Conservation (phyloP, 129 eudicot species). For the Saussurea involucrata region DNA sequence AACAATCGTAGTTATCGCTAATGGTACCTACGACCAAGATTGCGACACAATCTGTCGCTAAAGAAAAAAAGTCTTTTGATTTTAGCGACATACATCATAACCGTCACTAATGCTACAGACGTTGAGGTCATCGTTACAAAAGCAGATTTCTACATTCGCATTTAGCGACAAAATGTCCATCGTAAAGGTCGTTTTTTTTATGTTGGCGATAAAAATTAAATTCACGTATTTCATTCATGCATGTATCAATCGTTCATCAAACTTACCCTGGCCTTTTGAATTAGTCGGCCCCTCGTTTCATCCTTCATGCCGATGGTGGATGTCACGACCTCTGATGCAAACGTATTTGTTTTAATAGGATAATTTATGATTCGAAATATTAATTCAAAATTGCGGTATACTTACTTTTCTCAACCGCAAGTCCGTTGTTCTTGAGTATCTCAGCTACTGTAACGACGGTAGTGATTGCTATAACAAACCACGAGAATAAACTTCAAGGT, state of each 20-base stretch:
- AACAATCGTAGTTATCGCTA: not conserved
- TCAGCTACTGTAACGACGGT: slow-evolving; percentile 90
- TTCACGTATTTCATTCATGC: slow-evolving; percentile 11
- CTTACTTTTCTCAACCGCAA: slow-evolving; percentile 83
- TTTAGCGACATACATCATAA: not conserved
- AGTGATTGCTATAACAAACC: slow-evolving; percentile 58
- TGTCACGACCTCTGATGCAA: slow-evolving; percentile 63
- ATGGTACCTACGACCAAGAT: not conserved
- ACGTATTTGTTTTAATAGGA: not conserved
- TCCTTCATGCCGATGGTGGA: slow-evolving; percentile 89
- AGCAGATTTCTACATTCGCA: not conserved
- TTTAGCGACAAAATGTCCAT: not conserved
- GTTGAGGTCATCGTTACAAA: not conserved
- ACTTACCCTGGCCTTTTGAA: slow-evolving; percentile 92
- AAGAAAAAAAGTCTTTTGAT: not conserved
- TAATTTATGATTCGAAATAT: not conserved
- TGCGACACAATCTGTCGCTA: not conserved
- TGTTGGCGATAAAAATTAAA: not conserved
- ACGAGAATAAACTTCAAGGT: not conserved
- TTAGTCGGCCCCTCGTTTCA: slow-evolving; percentile 67
- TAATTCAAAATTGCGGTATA: not conserved
- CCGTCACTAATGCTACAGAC: not conserved
- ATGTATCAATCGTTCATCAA: not conserved
- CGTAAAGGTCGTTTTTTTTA: not conserved
- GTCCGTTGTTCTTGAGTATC: slow-evolving; percentile 83